phyloP scores from a whole-genome alignment of 208 protist genomes.

The Trypanosoma conorhini region DNA sequence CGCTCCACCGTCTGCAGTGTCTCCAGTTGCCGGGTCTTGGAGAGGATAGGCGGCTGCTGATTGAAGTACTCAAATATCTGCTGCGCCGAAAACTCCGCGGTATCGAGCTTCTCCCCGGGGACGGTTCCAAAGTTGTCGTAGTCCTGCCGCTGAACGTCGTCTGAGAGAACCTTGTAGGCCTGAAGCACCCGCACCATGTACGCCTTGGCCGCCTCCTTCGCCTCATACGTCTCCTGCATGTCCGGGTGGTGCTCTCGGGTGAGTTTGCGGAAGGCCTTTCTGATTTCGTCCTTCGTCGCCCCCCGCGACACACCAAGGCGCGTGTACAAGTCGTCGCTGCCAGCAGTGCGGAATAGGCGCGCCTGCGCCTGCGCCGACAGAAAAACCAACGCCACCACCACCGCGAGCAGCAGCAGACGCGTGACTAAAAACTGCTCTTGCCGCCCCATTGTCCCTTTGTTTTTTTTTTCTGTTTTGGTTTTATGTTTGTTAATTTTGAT shows the following conservation, averaged over 20 bases:
- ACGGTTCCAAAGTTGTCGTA: conserved; percentile 80
- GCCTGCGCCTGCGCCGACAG: background rate
- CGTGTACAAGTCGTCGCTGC: conserved; percentile 62
- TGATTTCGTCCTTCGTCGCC: conserved; percentile 70
- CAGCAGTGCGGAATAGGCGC: conserved; percentile 5
- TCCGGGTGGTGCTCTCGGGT: conserved; percentile 88
- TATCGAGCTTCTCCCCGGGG: conserved; percentile 51
- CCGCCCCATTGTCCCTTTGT: background rate
- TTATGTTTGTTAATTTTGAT: no score
- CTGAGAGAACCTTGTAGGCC: conserved; percentile 78
- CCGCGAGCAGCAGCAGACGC: background rate
- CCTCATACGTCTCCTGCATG: conserved; percentile 77
- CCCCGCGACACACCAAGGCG: conserved; percentile 54
- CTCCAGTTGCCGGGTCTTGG: conserved; percentile 63
- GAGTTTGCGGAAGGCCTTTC: conserved; percentile 72
- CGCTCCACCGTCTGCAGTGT: conserved; percentile 37
- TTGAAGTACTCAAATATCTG: conserved; percentile 79
- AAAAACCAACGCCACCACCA: conserved; percentile 10
- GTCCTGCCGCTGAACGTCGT: conserved; percentile 58
- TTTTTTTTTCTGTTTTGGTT: background rate
- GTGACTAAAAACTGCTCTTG: background rate
- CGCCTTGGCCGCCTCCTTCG: conserved; percentile 84
- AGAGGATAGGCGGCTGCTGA: conserved; percentile 72
- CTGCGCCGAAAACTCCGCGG: conserved; percentile 47
- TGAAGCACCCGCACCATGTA: conserved; percentile 80